Conservation (phyloP, 164 flowering plant species). For the Vitis labrusca region DNA sequence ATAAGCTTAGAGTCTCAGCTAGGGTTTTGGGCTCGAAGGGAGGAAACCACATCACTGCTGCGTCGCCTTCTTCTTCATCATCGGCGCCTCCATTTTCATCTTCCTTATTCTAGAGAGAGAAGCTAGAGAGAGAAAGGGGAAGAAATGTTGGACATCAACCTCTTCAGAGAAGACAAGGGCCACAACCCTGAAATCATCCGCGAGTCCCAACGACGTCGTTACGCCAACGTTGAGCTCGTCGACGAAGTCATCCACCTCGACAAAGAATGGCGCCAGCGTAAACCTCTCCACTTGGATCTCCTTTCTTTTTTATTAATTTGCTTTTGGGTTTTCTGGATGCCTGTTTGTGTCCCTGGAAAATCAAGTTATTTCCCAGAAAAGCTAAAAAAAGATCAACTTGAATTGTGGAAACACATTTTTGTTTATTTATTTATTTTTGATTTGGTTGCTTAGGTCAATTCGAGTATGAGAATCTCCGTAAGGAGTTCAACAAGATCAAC, state of each 20-base stretch:
- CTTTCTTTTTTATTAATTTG: no score
- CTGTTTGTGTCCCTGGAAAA: no score
- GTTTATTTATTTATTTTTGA: neutral
- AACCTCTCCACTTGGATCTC: constrained; percentile 4
- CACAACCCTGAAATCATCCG: constrained; percentile 73
- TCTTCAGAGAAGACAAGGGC: constrained; percentile 89
- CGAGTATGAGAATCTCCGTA: constrained; percentile 67
- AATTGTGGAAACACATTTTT: no score
- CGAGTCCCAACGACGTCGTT: constrained; percentile 88
- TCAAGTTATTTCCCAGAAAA: no score
- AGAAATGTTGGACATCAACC: constrained; percentile 82
- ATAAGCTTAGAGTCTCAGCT: no score
- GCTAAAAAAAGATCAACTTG: no score
- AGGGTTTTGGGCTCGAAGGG: no score
- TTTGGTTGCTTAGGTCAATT: constrained; percentile 55
- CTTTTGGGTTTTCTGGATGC: no score
- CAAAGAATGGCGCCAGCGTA: constrained; percentile 81
- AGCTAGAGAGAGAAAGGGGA: neutral
- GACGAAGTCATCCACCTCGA: constrained; percentile 85
- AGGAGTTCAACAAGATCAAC: constrained; percentile 70
- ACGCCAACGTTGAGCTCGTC: constrained; percentile 59
- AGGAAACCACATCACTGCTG: no score
- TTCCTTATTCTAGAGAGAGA: neutral
- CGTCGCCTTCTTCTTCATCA: neutral
- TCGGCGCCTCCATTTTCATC: neutral